A percentile compares a stretch with the other conserved stretches of the same genome.
Conservation (phyloP, 768 basidiomycete species). For the Royoungia palumana region DNA sequence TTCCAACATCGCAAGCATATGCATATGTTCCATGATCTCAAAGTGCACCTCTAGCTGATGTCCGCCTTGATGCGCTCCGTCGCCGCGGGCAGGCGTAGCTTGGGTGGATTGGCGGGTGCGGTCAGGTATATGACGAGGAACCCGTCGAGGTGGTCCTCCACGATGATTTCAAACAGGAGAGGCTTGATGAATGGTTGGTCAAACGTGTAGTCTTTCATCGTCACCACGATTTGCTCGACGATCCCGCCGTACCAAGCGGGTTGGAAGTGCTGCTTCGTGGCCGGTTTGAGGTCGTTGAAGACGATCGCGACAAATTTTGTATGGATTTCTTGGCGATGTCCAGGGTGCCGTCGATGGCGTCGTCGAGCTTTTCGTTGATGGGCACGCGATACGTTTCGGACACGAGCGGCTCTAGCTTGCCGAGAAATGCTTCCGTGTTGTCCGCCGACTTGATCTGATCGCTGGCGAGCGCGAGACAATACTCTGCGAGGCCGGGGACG, state of each 20-base stretch:
- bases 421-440: conserved; percentile 82
- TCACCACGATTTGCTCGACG: conserved; percentile 86
- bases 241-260: conserved; percentile 87
- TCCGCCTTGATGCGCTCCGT: conserved; percentile 81
- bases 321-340: conserved; percentile 98
- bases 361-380: conserved; percentile 86
- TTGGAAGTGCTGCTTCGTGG: conserved; percentile 81
- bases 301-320: conserved; percentile 89
- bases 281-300: conserved; percentile 91
- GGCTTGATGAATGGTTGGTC: conserved; percentile 91
- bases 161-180: conserved; percentile 83
- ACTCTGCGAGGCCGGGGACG: conserved; percentile 74
- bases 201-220: conserved; percentile 92
- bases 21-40: conserved; percentile 81
- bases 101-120: conserved; percentile 79
- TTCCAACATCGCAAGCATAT: conserved; percentile 75
- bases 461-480: conserved; percentile 93
- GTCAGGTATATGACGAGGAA: conserved; percentile 91
- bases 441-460: conserved; percentile 97
- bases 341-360: conserved; percentile 96
- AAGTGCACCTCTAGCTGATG: conserved; percentile 79
- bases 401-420: conserved; percentile 85
- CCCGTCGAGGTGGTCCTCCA: conserved; percentile 89
- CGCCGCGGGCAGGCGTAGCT: conserved; percentile 82
- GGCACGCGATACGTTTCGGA: conserved; percentile 84